Conservation (phyloP, 768 basidiomycete species). For the Leccinum incarnatum region DNA sequence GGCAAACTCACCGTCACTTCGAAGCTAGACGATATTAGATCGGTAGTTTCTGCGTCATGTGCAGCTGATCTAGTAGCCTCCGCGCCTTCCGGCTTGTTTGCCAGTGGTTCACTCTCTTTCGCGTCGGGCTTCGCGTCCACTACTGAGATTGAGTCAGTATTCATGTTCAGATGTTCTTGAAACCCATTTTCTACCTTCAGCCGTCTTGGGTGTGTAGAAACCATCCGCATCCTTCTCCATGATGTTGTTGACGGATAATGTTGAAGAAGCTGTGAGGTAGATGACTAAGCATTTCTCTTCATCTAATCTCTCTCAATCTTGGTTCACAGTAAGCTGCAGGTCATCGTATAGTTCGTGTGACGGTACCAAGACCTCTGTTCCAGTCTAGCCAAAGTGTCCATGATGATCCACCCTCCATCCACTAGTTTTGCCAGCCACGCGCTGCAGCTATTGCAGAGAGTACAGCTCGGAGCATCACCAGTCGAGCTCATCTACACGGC, state of each 20-base stretch:
- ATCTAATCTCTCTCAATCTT: constrained; percentile 19
- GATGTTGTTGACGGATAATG: constrained; percentile 22
- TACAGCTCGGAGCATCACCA: constrained; percentile 46
- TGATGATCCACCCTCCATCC: constrained; percentile 8
- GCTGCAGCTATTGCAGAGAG: constrained; percentile 19
- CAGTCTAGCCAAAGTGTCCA: background rate
- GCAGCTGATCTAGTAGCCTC: constrained; percentile 23
- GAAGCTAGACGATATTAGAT: constrained; percentile 77
- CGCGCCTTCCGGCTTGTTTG: constrained; percentile 18
- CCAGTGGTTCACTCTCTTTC: constrained; percentile 24
- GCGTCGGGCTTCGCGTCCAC: constrained; percentile 23
- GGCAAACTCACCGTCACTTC: constrained; percentile 65
- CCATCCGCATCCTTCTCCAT: constrained; percentile 79
- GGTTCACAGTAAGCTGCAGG: constrained; percentile 1
- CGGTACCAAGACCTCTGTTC: background rate
- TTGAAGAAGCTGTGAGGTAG: background rate
- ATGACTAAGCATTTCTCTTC: constrained; percentile 23
- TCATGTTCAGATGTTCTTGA: background rate
- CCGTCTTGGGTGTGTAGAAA: constrained; percentile 58
- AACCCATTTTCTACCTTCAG: constrained; percentile 36
- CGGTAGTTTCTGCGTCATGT: constrained; percentile 36
- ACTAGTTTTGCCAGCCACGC: constrained; percentile 22
- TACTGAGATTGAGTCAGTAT: constrained; percentile 11
- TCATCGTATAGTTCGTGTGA: background rate
- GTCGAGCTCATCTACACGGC: constrained; percentile 62